A percentile compares a stretch with the other conserved stretches of the same genome.
Conservation (phyloP, 306 rosid species). For the Hippophae tibetana region DNA sequence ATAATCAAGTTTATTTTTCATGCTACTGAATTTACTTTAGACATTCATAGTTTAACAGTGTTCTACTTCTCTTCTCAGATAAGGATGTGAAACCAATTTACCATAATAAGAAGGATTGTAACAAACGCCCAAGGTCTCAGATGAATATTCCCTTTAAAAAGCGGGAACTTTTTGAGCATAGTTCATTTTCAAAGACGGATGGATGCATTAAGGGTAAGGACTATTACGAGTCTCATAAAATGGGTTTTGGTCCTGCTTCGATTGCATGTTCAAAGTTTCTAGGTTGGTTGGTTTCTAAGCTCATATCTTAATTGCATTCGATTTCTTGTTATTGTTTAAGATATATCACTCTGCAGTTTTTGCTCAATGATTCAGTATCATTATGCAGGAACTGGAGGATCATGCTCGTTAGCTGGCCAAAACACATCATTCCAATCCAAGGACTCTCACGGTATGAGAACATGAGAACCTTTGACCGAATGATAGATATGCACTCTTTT, state of each 20-base stretch:
- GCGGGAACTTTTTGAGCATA: slow-evolving; percentile 54
- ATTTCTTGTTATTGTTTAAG: neutral
- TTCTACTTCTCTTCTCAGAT: slow-evolving; percentile 32
- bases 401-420: slow-evolving; percentile 38
- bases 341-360: slow-evolving; percentile 12
- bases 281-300: slow-evolving; percentile 33
- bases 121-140: slow-evolving; percentile 59
- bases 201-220: slow-evolving; percentile 30
- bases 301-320: slow-evolving; percentile 9
- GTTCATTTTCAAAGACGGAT: slow-evolving; percentile 36
- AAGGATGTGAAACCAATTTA: slow-evolving; percentile 40
- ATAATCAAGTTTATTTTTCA: slow-evolving; percentile 7
- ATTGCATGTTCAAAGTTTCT: slow-evolving; percentile 31
- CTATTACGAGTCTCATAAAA: slow-evolving; percentile 32
- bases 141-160: slow-evolving; percentile 82
- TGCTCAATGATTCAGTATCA: slow-evolving; percentile 13
- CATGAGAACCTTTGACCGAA: slow-evolving; percentile 33
- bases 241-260: slow-evolving; percentile 35
- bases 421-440: slow-evolving; percentile 35
- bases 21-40: neutral
- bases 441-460: slow-evolving; percentile 72
- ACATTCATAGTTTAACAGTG: too few relatives aligned
- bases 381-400: slow-evolving; percentile 42
- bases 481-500: slow-evolving; percentile 26
- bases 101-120: slow-evolving; percentile 42